A percentile compares a stretch with the other conserved stretches of the same genome.
phyloP scores from a whole-genome alignment of 2,329 filamentous ascomycete genomes.

The Trichoderma cornu-damae region DNA sequence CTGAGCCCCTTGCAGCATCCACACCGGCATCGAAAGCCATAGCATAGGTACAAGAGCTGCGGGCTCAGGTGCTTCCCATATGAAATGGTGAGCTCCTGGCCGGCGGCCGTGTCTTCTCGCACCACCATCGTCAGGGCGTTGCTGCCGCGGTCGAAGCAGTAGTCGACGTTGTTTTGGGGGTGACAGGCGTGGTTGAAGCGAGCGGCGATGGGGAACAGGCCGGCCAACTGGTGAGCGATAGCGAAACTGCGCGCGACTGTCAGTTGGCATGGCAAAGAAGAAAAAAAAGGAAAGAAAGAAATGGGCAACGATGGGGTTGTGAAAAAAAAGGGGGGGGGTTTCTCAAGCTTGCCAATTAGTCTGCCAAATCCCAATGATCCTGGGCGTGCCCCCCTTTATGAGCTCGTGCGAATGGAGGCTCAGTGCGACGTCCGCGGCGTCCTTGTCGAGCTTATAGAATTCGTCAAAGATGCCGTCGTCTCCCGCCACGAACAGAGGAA shows the following conservation, averaged over 20 bases:
- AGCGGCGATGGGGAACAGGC: constrained; percentile 47
- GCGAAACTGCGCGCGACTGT: constrained; percentile 26
- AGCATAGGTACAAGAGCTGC: constrained; percentile 37
- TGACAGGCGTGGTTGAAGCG: constrained; percentile 57
- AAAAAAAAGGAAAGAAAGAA: no score
- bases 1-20: constrained; percentile 38
- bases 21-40: constrained; percentile 51
- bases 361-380: constrained; percentile 37
- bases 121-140: constrained; percentile 41
- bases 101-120: constrained; percentile 34
- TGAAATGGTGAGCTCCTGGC: constrained; percentile 48
- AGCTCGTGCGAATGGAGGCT: constrained; percentile 36
- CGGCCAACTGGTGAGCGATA: constrained; percentile 27
- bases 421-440: constrained; percentile 32
- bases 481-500: constrained; percentile 37
- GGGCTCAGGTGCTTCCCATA: constrained; percentile 40
- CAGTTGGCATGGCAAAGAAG: no score
- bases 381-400: constrained; percentile 27
- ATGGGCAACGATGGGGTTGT: no score
- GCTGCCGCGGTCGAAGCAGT: constrained; percentile 34
- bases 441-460: constrained; percentile 33
- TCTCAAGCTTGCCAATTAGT: constrained; percentile 43
- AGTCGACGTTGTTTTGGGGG: constrained; percentile 40
- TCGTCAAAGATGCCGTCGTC: constrained; percentile 29
- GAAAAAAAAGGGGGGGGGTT: neutral